phyloP scores from a whole-genome alignment of 805 yeast genomes.

The Citeromyces matritensis region DNA sequence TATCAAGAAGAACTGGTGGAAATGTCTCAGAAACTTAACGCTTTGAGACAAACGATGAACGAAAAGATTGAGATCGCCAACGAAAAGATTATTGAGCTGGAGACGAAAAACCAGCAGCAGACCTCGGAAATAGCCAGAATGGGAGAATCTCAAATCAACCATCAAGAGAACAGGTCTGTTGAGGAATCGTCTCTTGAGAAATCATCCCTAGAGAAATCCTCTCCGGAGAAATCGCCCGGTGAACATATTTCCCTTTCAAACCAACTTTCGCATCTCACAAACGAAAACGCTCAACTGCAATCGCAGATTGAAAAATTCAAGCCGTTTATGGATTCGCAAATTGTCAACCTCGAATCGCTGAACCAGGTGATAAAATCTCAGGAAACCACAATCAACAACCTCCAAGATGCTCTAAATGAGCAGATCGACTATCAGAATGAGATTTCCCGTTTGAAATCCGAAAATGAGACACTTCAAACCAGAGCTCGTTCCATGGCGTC shows the following conservation, averaged over 20 bases:
- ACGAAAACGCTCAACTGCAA: conserved; percentile 26
- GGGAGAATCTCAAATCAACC: conserved; percentile 6
- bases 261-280: conserved; percentile 22
- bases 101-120: conserved; percentile 9
- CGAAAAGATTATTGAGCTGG: conserved; percentile 32
- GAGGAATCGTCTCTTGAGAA: too few relatives aligned
- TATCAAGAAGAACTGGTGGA: conserved; percentile 6
- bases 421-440: conserved; percentile 29
- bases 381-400: conserved; percentile 24
- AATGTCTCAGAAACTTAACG: conserved; percentile 11
- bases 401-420: conserved; percentile 23
- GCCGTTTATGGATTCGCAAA: conserved; percentile 34
- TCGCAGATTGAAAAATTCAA: conserved; percentile 29
- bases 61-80: conserved; percentile 44
- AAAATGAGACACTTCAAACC: conserved; percentile 24
- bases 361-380: conserved; percentile 41
- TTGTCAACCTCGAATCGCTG: conserved; percentile 33
- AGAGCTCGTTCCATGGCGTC: conserved; percentile 13
- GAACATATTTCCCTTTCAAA: conserved; percentile 1
- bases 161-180: conserved; percentile 18
- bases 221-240: too few relatives aligned
- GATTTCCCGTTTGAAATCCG: conserved; percentile 28
- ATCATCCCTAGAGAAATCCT: conserved; percentile 12
- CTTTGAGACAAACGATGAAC: conserved; percentile 25
- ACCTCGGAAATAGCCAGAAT: conserved; percentile 2